These are phyloP conservation scores for Iberis pinnata DNA, from an alignment of 345 rosid species.

Conservation along the genomic window DNA sequence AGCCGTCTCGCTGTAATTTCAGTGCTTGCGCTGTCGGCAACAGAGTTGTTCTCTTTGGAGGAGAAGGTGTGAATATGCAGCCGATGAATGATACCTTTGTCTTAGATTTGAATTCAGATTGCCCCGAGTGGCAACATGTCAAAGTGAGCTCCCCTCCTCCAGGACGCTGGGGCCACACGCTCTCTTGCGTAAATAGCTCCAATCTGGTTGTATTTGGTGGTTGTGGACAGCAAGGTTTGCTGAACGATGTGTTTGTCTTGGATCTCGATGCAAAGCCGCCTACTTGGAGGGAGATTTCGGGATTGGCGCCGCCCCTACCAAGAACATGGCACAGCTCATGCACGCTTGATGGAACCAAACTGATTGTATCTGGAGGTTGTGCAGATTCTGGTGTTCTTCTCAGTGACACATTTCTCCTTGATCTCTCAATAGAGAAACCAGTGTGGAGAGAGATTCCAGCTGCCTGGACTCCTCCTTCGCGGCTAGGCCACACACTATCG, in stretches of 20 bases:
- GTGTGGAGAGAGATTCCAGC: conserved; percentile 84
- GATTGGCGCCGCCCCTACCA: conserved; percentile 81
- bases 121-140: too few relatives aligned
- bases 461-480: conserved; percentile 86
- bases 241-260: conserved; percentile 81
- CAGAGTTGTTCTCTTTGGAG: too few relatives aligned
- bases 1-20: too few relatives aligned
- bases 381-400: conserved; percentile 89
- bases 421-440: conserved; percentile 82
- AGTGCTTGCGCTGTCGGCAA: too few relatives aligned
- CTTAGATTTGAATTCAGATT: too few relatives aligned
- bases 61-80: too few relatives aligned
- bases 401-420: conserved; percentile 81
- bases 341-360: conserved; percentile 83
- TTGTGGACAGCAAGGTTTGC: conserved; percentile 74
- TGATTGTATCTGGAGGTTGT: conserved; percentile 89
- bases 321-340: conserved; percentile 96
- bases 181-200: too few relatives aligned
- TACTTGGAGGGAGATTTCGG: conserved; percentile 82
- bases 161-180: too few relatives aligned
- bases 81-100: too few relatives aligned
- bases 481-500: conserved; percentile 75
- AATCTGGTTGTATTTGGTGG: too few relatives aligned
- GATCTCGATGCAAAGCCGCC: conserved; percentile 84
- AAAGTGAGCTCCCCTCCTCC: too few relatives aligned